A percentile compares a stretch with the other conserved stretches of the same genome.
Conservation (phyloP, 192 early-diverging fungal genomes). For the Umbelopsis ramanniana region DNA sequence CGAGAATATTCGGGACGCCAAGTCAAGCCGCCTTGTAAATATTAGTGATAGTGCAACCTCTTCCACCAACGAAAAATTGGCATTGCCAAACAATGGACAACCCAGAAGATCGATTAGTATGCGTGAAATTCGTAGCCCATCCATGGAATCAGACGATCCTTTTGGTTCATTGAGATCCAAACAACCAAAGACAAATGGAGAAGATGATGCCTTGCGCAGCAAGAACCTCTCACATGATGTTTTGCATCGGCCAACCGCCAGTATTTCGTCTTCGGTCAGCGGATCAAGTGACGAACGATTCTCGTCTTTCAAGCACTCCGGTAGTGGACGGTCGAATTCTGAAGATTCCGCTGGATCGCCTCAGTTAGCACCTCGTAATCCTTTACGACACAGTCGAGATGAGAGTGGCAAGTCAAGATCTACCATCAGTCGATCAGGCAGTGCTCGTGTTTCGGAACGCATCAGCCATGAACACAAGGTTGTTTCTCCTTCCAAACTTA, state of each 20-base stretch:
- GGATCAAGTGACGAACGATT: neutral
- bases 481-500: neutral
- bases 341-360: constrained; percentile 7
- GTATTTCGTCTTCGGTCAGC: neutral
- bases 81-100: constrained; percentile 11
- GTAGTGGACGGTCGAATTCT: neutral
- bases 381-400: constrained; percentile 11
- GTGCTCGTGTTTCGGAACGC: neutral
- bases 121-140: constrained; percentile 20
- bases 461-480: neutral
- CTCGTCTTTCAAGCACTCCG: neutral
- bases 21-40: neutral
- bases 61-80: neutral
- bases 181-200: neutral
- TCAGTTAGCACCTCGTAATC: neutral
- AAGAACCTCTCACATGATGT: neutral
- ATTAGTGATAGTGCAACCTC: neutral
- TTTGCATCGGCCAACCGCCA: neutral
- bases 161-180: neutral
- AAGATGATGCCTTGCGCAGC: no score
- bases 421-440: neutral
- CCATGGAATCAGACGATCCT: neutral
- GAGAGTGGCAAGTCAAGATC: neutral
- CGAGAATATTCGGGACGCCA: neutral
- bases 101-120: constrained; percentile 12